These are phyloP conservation scores for Eimeria necatrix DNA, from an alignment of 169 alveolate genomes.

Conservation along the genomic window DNA sequence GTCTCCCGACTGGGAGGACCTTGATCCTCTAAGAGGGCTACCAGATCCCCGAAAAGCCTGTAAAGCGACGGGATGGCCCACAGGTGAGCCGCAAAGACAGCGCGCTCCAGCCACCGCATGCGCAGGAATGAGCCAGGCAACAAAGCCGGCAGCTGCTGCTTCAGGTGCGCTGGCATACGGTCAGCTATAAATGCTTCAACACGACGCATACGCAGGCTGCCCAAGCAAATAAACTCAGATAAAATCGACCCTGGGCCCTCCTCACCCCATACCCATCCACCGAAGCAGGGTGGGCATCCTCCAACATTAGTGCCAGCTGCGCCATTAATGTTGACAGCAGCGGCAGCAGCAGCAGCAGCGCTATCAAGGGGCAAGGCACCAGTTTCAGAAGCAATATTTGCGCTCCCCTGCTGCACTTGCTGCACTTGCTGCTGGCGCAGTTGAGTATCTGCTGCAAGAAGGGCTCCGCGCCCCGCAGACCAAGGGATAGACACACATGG, in stretches of 20 bases:
- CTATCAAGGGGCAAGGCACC: not conserved
- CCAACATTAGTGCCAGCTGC: not conserved
- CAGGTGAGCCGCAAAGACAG: constrained; percentile 52
- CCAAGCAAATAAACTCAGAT: constrained; percentile 25
- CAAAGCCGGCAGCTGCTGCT: constrained; percentile 62
- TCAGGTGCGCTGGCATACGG: constrained; percentile 14
- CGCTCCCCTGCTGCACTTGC: constrained; percentile 29
- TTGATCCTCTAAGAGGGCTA: not conserved
- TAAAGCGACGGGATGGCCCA: constrained; percentile 53
- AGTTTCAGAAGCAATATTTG: not conserved
- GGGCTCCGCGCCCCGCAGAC: constrained; percentile 29
- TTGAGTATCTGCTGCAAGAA: not conserved
- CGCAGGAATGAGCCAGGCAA: constrained; percentile 53
- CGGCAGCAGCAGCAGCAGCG: not conserved
- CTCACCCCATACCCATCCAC: constrained; percentile 55
- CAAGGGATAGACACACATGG: constrained; percentile 54
- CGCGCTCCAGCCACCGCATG: constrained; percentile 67
- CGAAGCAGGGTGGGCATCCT: not conserved
- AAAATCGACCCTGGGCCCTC: not conserved
- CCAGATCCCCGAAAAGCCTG: not conserved
- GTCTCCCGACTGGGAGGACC: not conserved
- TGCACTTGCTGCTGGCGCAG: constrained; percentile 48
- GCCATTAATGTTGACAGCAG: not conserved
- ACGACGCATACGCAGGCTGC: constrained; percentile 35
- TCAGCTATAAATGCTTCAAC: not conserved